Conservation (phyloP, 345 rosid species). For the Camelina sativa region DNA sequence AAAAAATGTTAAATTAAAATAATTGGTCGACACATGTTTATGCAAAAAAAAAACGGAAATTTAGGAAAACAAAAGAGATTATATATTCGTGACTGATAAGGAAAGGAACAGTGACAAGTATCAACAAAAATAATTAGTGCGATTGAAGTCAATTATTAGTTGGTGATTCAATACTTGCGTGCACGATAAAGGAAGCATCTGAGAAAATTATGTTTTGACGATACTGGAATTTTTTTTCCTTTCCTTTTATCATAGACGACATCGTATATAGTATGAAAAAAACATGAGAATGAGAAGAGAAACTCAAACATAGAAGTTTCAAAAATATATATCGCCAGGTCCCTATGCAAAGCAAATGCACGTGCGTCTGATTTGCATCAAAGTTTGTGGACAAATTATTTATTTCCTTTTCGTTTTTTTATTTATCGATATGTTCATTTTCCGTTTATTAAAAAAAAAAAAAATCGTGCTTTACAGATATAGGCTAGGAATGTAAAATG, state of each 20-base stretch:
- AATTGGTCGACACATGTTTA: not conserved
- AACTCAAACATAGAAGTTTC: conserved; percentile 13
- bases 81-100: conserved; percentile 18
- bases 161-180: conserved; percentile 48
- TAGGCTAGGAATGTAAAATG: conserved; percentile 26
- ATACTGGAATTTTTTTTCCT: not conserved
- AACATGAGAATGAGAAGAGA: conserved; percentile 6
- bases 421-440: conserved; percentile 3
- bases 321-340: conserved; percentile 30
- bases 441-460: not conserved
- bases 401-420: conserved; percentile 27
- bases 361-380: conserved; percentile 62
- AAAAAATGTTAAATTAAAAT: not conserved
- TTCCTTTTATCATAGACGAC: not conserved
- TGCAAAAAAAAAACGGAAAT: too few species aligned
- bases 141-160: conserved; percentile 48
- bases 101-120: conserved; percentile 19
- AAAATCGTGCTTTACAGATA: not conserved
- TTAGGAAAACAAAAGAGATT: not conserved
- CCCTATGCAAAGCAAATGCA: conserved; percentile 53
- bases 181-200: conserved; percentile 43
- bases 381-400: conserved; percentile 48
- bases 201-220: conserved; percentile 16
- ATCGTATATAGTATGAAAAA: not conserved
- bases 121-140: conserved; percentile 22